A percentile compares a stretch with the other conserved stretches of the same genome.
Evolutionary conservation across 176 grass and related monocot species (phyloP).

Genomic region (Juncus effusus): DNA sequence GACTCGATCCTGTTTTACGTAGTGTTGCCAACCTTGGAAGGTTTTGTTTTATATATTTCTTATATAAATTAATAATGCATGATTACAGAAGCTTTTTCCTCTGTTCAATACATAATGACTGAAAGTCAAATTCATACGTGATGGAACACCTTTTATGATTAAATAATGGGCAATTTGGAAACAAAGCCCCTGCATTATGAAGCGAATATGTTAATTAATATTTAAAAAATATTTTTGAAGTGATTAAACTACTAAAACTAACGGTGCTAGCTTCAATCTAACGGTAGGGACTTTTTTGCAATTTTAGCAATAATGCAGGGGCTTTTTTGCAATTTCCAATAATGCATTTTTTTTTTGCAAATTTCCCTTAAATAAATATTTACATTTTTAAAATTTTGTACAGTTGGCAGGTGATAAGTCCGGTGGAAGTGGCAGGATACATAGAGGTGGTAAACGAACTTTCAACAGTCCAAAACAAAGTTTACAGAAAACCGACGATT

Average conservation of each 20-base stretch:
- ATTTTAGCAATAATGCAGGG: too few relatives aligned
- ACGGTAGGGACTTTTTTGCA: too few relatives aligned
- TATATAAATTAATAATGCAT: background rate
- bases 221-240: too few relatives aligned
- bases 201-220: background rate
- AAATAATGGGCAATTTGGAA: background rate
- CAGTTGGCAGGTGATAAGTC: slow-evolving; percentile 99
- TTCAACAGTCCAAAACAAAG: slow-evolving; percentile 75
- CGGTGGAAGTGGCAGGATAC: slow-evolving; percentile 85
- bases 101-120: too few relatives aligned
- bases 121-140: too few relatives aligned
- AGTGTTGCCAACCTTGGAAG: slow-evolving; percentile 83
- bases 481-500: slow-evolving; percentile 74
- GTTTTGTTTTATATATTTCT: slow-evolving; percentile 33
- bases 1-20: slow-evolving; percentile 90
- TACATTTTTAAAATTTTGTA: slow-evolving; percentile 21
- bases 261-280: too few relatives aligned
- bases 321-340: too few relatives aligned
- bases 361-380: slow-evolving; percentile 6
- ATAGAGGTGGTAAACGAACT: slow-evolving; percentile 71
- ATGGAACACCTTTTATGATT: too few relatives aligned
- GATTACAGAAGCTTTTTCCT: too few relatives aligned
- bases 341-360: too few relatives aligned
- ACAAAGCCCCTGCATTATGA: slow-evolving; percentile 4
- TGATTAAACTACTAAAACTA: too few relatives aligned